phyloP scores from a whole-genome alignment of 768 basidiomycete genomes.

The Podaxis carcinomalis region DNA sequence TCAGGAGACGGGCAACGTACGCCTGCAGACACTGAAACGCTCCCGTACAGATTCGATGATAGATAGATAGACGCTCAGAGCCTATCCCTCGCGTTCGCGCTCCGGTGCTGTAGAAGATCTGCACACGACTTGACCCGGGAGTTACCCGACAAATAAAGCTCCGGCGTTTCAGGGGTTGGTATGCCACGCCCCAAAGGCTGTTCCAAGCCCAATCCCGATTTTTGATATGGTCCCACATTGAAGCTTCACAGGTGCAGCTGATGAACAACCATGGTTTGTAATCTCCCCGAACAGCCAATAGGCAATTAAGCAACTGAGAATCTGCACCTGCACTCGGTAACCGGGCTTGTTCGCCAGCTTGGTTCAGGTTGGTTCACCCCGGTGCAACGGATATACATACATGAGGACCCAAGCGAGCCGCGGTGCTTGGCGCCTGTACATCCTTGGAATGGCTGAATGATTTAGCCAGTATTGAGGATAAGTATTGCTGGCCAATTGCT shows the following conservation, averaged over 20 bases:
- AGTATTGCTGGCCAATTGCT: too few species aligned
- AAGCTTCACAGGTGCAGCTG: not conserved
- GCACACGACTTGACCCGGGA: not conserved
- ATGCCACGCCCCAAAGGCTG: not conserved
- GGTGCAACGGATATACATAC: not conserved
- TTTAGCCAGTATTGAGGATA: not conserved
- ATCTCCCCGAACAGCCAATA: not conserved
- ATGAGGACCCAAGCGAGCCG: not conserved
- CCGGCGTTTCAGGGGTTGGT: not conserved
- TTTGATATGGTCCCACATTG: not conserved
- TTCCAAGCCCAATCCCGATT: not conserved
- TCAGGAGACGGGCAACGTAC: not conserved
- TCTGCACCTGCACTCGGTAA: not conserved
- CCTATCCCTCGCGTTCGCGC: not conserved
- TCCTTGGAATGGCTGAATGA: not conserved
- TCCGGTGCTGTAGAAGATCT: constrained; percentile 4
- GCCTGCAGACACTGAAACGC: not conserved
- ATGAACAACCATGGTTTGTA: not conserved
- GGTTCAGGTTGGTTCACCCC: not conserved
- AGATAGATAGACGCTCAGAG: not conserved
- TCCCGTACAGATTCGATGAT: too few species aligned
- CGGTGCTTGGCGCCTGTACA: not conserved
- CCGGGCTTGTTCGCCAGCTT: not conserved
- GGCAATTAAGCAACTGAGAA: not conserved
- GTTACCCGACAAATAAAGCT: not conserved